Conservation (phyloP, 2,329 filamentous ascomycete genomes). For the Neophaeococcomyces mojaviensis region DNA sequence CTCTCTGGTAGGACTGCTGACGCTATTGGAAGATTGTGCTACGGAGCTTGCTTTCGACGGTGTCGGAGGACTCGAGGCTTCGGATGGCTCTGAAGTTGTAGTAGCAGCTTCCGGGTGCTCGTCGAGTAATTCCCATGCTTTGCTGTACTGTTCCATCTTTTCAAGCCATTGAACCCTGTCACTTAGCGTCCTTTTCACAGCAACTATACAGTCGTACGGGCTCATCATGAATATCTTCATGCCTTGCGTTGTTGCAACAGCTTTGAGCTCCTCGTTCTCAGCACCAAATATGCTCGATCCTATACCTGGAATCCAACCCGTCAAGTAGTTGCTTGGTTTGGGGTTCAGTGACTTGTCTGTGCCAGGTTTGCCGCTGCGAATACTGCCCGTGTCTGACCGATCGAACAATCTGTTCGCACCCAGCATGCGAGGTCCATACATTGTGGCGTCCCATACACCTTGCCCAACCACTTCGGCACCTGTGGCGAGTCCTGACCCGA, state of each 20-base stretch:
- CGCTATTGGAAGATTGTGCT: slow-evolving; percentile 24
- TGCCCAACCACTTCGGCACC: slow-evolving; percentile 45
- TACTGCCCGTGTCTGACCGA: slow-evolving; percentile 62
- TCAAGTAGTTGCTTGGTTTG: slow-evolving; percentile 47
- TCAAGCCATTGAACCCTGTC: slow-evolving; percentile 84
- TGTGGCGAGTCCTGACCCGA: slow-evolving; percentile 31
- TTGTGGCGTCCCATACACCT: slow-evolving; percentile 83
- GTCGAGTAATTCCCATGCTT: slow-evolving; percentile 83
- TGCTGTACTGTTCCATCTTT: slow-evolving; percentile 70
- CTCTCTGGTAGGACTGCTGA: slow-evolving; percentile 25
- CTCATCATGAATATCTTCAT: slow-evolving; percentile 90
- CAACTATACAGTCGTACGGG: slow-evolving; percentile 91
- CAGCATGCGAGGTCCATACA: slow-evolving; percentile 69
- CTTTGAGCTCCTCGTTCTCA: slow-evolving; percentile 37
- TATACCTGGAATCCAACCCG: slow-evolving; percentile 42
- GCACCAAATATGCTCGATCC: slow-evolving; percentile 30
- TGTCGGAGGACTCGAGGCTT: slow-evolving; percentile 33
- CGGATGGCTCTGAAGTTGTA: slow-evolving; percentile 29
- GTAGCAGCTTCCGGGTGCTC: slow-evolving; percentile 68
- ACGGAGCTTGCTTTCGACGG: slow-evolving; percentile 29
- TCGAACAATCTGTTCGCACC: slow-evolving; percentile 50
- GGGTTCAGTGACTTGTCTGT: slow-evolving; percentile 47
- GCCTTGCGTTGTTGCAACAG: slow-evolving; percentile 47
- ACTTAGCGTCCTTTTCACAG: slow-evolving; percentile 74
- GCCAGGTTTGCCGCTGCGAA: slow-evolving; percentile 49